phyloP scores from a whole-genome alignment of 2,329 filamentous ascomycete genomes.

The Botryosphaeria dothidea region DNA sequence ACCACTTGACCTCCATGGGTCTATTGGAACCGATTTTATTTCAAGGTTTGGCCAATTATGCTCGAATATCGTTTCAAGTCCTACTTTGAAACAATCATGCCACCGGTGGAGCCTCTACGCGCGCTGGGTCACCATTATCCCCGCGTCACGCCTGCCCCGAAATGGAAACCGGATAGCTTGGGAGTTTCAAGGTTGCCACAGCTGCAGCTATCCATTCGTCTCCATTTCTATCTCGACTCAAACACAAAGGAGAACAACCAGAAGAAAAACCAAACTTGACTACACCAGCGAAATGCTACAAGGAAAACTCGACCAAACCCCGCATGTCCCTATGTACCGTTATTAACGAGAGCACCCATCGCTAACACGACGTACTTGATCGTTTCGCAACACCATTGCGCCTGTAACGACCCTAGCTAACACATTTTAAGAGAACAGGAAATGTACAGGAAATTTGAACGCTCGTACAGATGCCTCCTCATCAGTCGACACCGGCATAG shows the following conservation, averaged over 20 bases:
- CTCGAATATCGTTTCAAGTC: not conserved
- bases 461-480: not conserved
- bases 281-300: not conserved
- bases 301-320: not conserved
- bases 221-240: not conserved
- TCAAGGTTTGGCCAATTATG: not conserved
- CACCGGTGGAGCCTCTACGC: not conserved
- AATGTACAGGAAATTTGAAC: slow-evolving; percentile 7
- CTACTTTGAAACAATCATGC: not conserved
- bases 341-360: not conserved
- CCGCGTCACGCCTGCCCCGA: not conserved
- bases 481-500: slow-evolving; percentile 67
- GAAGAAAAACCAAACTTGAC: not conserved
- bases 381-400: not conserved
- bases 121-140: not conserved
- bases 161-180: not conserved
- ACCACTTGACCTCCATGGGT: not conserved
- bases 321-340: not conserved
- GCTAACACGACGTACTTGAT: not conserved
- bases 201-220: not conserved
- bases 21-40: not conserved
- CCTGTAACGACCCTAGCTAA: slow-evolving; percentile 1
- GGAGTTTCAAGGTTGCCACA: not conserved
- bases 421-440: not conserved
- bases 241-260: not conserved